A percentile compares a stretch with the other conserved stretches of the same genome.
Conservation (phyloP, 768 basidiomycete genomes). For the Glaciozyma antarctica region DNA sequence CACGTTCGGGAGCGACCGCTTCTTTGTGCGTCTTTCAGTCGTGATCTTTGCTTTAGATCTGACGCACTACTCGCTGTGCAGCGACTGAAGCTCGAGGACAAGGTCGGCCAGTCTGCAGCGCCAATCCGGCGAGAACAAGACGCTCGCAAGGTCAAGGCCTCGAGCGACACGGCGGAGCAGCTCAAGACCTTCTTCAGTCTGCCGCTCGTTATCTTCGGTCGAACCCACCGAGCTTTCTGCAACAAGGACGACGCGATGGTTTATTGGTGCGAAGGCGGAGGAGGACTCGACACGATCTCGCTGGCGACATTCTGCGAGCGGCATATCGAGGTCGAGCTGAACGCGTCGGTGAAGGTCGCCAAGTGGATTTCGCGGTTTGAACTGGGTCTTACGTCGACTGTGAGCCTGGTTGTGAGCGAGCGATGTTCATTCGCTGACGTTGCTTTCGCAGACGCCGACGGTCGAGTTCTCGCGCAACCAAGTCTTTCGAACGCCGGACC, state of each 20-base stretch:
- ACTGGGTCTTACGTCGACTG: constrained; percentile 19
- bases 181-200: constrained; percentile 4
- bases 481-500: constrained; percentile 20
- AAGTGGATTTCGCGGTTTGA: constrained; percentile 27
- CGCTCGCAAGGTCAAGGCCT: not conserved
- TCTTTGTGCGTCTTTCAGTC: not conserved
- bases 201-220: constrained; percentile 13
- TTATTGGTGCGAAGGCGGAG: constrained; percentile 17
- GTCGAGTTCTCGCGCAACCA: constrained; percentile 6
- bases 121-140: not conserved
- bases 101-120: not conserved
- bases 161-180: not conserved
- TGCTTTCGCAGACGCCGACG: constrained; percentile 11
- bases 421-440: too few species aligned
- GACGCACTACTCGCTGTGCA: too few species aligned
- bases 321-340: constrained; percentile 17
- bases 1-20: constrained; percentile 15
- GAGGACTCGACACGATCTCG: constrained; percentile 6
- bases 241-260: constrained; percentile 22
- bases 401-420: not conserved
- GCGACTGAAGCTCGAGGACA: constrained; percentile 19
- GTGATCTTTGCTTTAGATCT: too few species aligned
- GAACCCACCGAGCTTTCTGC: constrained; percentile 16
- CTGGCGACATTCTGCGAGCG: constrained; percentile 2
- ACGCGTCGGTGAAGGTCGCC: constrained; percentile 17